Evolutionary conservation across 2,329 filamentous ascomycete species (phyloP).

Genomic region (Ascosphaera apis): DNA sequence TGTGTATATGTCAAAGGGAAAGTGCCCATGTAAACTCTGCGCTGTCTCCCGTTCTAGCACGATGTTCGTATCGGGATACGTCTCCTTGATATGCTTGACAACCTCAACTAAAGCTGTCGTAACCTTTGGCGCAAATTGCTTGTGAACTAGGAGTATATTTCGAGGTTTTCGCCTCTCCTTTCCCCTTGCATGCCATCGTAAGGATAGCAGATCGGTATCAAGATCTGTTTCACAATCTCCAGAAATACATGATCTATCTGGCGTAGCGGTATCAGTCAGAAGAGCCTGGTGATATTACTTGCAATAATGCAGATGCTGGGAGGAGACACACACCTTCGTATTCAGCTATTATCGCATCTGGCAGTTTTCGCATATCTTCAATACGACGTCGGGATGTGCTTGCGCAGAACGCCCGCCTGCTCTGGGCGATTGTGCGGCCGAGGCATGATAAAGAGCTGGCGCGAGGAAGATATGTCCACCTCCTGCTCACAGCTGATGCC

Average conservation of each 20-base stretch:
- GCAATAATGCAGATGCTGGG: neutral
- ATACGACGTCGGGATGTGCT: conserved; percentile 20
- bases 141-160: conserved; percentile 47
- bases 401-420: conserved; percentile 19
- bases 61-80: conserved; percentile 61
- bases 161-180: conserved; percentile 20
- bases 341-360: conserved; percentile 32
- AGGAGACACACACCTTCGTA: conserved; percentile 32
- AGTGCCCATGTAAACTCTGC: conserved; percentile 40
- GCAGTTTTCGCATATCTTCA: conserved; percentile 20
- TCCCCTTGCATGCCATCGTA: conserved; percentile 40
- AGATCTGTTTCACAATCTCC: conserved; percentile 22
- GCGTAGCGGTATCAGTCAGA: neutral
- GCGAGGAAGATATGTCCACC: conserved; percentile 4
- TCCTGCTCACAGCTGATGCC: neutral
- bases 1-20: conserved; percentile 52
- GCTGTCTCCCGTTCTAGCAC: conserved; percentile 65
- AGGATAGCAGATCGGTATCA: conserved; percentile 36
- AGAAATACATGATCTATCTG: neutral
- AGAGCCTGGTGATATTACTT: neutral
- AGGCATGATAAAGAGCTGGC: conserved; percentile 3
- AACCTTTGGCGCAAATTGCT: conserved; percentile 33
- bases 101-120: conserved; percentile 35
- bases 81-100: conserved; percentile 45
- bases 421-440: conserved; percentile 3